Conservation (phyloP, 805 yeast species). For the Priceomyces melissophilus region DNA sequence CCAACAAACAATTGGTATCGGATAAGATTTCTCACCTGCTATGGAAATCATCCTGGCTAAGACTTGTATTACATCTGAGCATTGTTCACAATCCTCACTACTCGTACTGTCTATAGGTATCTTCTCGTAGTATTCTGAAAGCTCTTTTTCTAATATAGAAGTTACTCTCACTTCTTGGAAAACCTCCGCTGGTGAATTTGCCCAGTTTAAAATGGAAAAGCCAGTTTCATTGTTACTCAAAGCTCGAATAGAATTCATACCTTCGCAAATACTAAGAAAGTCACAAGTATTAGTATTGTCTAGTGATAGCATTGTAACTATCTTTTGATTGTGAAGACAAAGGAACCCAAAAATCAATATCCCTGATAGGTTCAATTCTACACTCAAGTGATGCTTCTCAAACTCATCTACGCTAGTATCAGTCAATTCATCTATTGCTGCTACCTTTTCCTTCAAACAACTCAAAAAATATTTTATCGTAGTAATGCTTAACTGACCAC, state of each 20-base stretch:
- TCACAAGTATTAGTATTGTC: constrained; percentile 16
- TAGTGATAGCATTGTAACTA: constrained; percentile 25
- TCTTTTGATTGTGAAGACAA: constrained; percentile 27
- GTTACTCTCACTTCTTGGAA: not conserved
- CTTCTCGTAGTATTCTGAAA: constrained; percentile 3
- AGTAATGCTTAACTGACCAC: constrained; percentile 11
- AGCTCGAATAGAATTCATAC: constrained; percentile 9
- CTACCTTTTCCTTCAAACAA: constrained; percentile 10
- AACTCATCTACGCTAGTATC: not conserved
- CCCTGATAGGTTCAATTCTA: constrained; percentile 18
- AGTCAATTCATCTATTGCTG: constrained; percentile 2
- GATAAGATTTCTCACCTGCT: constrained; percentile 16
- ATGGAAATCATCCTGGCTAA: constrained; percentile 13
- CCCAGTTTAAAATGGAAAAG: not conserved
- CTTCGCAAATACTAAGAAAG: constrained; percentile 17
- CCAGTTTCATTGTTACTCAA: too few species aligned
- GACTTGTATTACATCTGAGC: constrained; percentile 6
- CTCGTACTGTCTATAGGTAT: constrained; percentile 1
- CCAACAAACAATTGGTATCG: constrained; percentile 31
- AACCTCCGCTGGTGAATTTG: not conserved
- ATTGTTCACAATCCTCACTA: constrained; percentile 2
- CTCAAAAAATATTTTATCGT: constrained; percentile 20
- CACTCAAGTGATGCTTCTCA: constrained; percentile 3
- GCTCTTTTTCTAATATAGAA: constrained; percentile 1
- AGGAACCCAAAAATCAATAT: constrained; percentile 24